These are phyloP conservation scores for Aureobasidium melanogenum DNA, from an alignment of 2,329 filamentous ascomycete species.

Conservation along the genomic window DNA sequence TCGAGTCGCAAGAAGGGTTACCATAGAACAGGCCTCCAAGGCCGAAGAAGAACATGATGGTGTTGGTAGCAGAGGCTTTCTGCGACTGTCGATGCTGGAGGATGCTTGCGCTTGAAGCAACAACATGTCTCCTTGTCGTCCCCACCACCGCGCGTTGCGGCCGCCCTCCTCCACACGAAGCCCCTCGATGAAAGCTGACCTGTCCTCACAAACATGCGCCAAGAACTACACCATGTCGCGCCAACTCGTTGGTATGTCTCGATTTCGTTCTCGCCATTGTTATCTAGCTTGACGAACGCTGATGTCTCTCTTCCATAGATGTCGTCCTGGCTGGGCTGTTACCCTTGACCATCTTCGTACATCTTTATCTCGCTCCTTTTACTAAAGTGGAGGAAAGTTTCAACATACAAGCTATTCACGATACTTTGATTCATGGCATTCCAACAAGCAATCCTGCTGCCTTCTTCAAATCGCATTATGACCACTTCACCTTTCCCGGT, in stretches of 20 bases:
- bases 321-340: slow-evolving; percentile 14
- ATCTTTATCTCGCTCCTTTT: slow-evolving; percentile 57
- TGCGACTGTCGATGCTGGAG: not conserved
- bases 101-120: not conserved
- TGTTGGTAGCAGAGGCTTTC: not conserved
- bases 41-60: slow-evolving; percentile 61
- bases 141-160: not conserved
- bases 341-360: slow-evolving; percentile 19
- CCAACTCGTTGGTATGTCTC: not conserved
- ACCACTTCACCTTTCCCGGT: slow-evolving; percentile 85
- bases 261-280: not conserved
- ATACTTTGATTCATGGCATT: slow-evolving; percentile 74
- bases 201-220: not conserved
- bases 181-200: not conserved
- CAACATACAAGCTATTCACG: slow-evolving; percentile 89
- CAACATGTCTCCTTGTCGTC: not conserved
- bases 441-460: slow-evolving; percentile 18
- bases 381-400: slow-evolving; percentile 99
- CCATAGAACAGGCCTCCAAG: slow-evolving; percentile 67
- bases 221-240: slow-evolving; percentile 1
- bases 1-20: slow-evolving; percentile 25
- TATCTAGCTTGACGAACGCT: not conserved
- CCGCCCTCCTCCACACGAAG: not conserved
- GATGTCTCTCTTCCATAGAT: not conserved
- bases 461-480: slow-evolving; percentile 53